phyloP scores from a whole-genome alignment of 768 basidiomycete genomes.

The Asterophora parasitica region DNA sequence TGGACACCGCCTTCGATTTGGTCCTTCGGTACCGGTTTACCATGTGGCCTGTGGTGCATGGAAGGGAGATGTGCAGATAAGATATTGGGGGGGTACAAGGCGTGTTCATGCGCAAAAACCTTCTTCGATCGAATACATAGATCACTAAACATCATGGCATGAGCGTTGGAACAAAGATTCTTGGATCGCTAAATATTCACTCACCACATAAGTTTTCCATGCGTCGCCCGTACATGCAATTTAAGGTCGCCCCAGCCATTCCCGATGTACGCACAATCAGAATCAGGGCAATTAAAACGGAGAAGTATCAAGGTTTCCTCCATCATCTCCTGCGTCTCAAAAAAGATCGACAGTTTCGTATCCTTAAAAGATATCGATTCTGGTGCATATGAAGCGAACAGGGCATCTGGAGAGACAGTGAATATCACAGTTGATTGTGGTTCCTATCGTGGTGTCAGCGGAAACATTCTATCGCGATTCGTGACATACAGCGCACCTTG shows the following conservation, averaged over 20 bases:
- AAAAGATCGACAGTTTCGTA: slow-evolving; percentile 68
- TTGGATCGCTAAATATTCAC: slow-evolving; percentile 18
- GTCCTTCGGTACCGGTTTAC: slow-evolving; percentile 40
- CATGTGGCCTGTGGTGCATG: slow-evolving; percentile 38
- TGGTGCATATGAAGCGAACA: slow-evolving; percentile 54
- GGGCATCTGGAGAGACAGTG: slow-evolving; percentile 57
- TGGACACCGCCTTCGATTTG: slow-evolving; percentile 68
- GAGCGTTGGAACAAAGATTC: neutral
- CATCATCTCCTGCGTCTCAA: slow-evolving; percentile 93
- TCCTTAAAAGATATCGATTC: slow-evolving; percentile 63
- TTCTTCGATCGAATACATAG: slow-evolving; percentile 88
- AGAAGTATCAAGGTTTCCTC: slow-evolving; percentile 88
- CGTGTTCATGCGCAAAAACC: slow-evolving; percentile 94
- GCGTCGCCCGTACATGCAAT: slow-evolving; percentile 71
- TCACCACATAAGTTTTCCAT: slow-evolving; percentile 80
- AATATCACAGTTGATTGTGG: slow-evolving; percentile 74
- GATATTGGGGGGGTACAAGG: slow-evolving; percentile 62
- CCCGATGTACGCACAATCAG: slow-evolving; percentile 77
- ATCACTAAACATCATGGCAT: slow-evolving; percentile 50
- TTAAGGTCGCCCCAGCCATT: slow-evolving; percentile 89
- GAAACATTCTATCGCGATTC: neutral
- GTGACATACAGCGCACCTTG: slow-evolving; percentile 57
- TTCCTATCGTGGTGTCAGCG: slow-evolving; percentile 39
- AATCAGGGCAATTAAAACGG: slow-evolving; percentile 90
- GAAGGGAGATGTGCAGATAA: slow-evolving; percentile 77